Base-by-base conservation (phyloP, 139 green algal species). In the Choricystis sp. region DNA sequence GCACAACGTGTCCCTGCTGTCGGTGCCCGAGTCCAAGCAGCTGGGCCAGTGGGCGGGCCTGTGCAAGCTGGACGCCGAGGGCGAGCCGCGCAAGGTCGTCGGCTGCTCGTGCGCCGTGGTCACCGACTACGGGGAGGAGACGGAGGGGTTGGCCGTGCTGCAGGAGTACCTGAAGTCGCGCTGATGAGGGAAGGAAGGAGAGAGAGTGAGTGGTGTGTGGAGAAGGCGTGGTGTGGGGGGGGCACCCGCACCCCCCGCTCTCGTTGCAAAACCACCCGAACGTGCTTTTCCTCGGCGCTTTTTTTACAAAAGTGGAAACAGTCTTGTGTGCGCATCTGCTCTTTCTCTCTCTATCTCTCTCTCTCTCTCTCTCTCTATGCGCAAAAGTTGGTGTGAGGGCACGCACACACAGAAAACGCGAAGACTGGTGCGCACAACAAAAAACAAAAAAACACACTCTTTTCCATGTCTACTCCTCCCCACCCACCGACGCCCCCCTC, bases 11-110 rank as follows among this genome's bases (percentile, higher is more conserved):
- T 88, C 87, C 85, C 80, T 99, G 58, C 91, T 99, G 68, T 85
- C 79, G 29, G 88, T 97, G 52, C 84, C 86, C n/a, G 79, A 88
- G 62, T 60, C 65, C 69, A 91, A 95, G 88, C 80, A 89, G 74
- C 86, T 98, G 61, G 90, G 89, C 68, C 83, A 96, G 77, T 94
- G 83, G 84, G 83, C 81, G 14, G 72, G 72, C 40, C 84, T 99
- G 26, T 98, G 94, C 94, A 97, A 98, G 84, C 89, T 99, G 56
- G 94, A 99, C 73, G 74, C 75, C 48, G 90, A 98, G 74, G 94
- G 94, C 66, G 86, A 94, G 69, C 80, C 94, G 21, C 80, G 89
- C 77, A 98, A 98, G 81, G 89, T 99, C 52, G 91, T 96, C 40
- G 85, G 81, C 62, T 97, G 89, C 86, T 93, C 84, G 26, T 95